Base-by-base conservation (phyloP, 495 filamentous ascomycete genomes). In the Cenococcum geophilum region DNA sequence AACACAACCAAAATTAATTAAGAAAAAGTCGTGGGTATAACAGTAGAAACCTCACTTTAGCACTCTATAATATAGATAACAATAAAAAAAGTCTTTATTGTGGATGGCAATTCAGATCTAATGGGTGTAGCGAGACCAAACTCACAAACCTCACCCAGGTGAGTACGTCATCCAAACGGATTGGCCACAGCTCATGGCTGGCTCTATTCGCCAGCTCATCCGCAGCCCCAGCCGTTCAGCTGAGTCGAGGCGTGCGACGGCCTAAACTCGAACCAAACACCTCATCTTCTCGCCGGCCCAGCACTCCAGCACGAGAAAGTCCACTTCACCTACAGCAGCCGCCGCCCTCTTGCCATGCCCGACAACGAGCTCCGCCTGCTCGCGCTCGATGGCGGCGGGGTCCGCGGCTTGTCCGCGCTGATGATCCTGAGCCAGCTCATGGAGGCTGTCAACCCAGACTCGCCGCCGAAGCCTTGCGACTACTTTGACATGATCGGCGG, bases 381-480 rank as follows among this genome's bases (percentile, higher is more conserved):
- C 27, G 27, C 53, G 3, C 53, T 63, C 34, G 59, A 66, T 56
- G 64, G 64, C 42, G 60, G 64, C 40, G 64, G 64, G 14, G 60
- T 66, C 23, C 64, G 64, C 32, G 64, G 64, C 11, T 40, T 66
- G 14, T 57, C 60, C 12, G 40, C 64, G 16, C 55, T 66, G 5
- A 53, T 54, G 8, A 42, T 66, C 27, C 25, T 63, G 21, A 43
- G 63, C 36, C 43, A 57, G 43, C 21, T 66, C 5, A 58, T 66
- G 59, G 54, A 60, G 36, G 43, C 22, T 27, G 54, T 55, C 20
- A 48, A 56, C 18, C 55, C 55, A 3, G 55, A 43, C 14, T 50
- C 20, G 14, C 55, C 55, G 4, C 61, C 61, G n/a, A 66, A 66
- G 56, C 64, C 60, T 20, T 66, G 64, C 50, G 64, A 66, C 11